These are phyloP conservation scores for Pythium apleroticum DNA, from an alignment of 352 stramenopile genomes.

Conservation along the genomic window DNA sequence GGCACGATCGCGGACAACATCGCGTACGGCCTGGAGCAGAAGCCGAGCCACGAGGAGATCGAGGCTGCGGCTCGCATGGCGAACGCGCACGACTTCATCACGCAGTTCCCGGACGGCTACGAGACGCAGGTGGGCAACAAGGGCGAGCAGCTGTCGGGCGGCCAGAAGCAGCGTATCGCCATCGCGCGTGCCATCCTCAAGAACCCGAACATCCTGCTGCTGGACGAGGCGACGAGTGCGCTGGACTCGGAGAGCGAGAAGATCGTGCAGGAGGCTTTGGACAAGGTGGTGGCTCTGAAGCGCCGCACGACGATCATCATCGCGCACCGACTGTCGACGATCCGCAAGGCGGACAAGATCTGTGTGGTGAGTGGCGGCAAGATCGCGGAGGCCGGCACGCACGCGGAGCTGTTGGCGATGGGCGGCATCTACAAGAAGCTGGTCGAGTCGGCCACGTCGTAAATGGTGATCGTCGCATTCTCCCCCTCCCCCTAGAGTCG, in stretches of 20 bases:
- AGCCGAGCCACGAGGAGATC: constrained; percentile 38
- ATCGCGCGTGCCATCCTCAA: constrained; percentile 43
- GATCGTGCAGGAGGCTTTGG: constrained; percentile 43
- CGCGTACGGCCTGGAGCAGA: constrained; percentile 39
- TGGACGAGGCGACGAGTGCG: constrained; percentile 52
- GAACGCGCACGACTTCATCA: constrained; percentile 42
- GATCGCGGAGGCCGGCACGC: constrained; percentile 38
- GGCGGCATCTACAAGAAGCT: constrained; percentile 51
- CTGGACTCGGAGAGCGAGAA: constrained; percentile 46
- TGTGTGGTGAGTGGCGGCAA: constrained; percentile 32
- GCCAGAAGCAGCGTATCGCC: constrained; percentile 33
- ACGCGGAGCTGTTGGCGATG: constrained; percentile 53
- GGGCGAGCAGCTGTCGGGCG: constrained; percentile 25
- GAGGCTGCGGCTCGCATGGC: constrained; percentile 41
- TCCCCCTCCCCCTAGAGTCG: neutral
- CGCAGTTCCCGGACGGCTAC: constrained; percentile 75
- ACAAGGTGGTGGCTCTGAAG: constrained; percentile 29
- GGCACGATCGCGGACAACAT: constrained; percentile 47
- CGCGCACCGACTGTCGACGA: constrained; percentile 49
- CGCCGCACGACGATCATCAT: constrained; percentile 65
- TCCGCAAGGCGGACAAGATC: constrained; percentile 49
- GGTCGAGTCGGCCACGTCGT: constrained; percentile 16
- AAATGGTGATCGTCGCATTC: constrained; percentile 32
- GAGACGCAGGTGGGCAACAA: constrained; percentile 27
- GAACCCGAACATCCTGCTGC: constrained; percentile 40